Conservation (phyloP, 1,284 basidiomycete genomes). For the Ustilago trichophora region DNA sequence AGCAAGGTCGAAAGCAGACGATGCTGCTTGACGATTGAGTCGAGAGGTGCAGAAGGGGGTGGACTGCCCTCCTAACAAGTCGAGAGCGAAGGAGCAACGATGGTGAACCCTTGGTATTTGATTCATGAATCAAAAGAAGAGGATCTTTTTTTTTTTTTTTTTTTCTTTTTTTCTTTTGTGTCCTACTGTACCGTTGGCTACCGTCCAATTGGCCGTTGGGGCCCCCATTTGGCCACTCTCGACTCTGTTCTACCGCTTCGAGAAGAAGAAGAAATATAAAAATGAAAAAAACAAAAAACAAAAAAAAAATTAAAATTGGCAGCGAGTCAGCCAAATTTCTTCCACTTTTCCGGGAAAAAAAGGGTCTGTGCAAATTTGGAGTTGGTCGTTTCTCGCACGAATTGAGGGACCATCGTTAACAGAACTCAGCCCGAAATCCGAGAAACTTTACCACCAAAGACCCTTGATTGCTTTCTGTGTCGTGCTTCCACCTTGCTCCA, state of each 20-base stretch:
- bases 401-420: too few species aligned
- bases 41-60: conserved; percentile 41
- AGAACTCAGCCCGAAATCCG: too few species aligned
- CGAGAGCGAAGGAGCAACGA: conserved; percentile 33
- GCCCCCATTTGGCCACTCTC: neutral
- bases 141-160: too few species aligned
- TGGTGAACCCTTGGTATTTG: conserved; percentile 13
- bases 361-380: conserved; percentile 14
- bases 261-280: conserved; percentile 6
- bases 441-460: too few species aligned
- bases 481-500: neutral
- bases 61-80: conserved; percentile 47
- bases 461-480: neutral
- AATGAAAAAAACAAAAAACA: conserved; percentile 5
- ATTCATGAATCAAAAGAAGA: too few species aligned
- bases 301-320: neutral
- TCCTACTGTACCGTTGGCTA: neutral
- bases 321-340: conserved; percentile 16
- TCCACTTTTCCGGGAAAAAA: neutral
- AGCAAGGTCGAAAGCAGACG: conserved; percentile 8
- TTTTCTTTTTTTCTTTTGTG: conserved; percentile 1
- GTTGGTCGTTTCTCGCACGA: conserved; percentile 12
- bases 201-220: neutral
- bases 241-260: too few species aligned
- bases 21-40: conserved; percentile 39